Conservation (phyloP, 2,329 filamentous ascomycete species). For the Phialocephala sp. region DNA sequence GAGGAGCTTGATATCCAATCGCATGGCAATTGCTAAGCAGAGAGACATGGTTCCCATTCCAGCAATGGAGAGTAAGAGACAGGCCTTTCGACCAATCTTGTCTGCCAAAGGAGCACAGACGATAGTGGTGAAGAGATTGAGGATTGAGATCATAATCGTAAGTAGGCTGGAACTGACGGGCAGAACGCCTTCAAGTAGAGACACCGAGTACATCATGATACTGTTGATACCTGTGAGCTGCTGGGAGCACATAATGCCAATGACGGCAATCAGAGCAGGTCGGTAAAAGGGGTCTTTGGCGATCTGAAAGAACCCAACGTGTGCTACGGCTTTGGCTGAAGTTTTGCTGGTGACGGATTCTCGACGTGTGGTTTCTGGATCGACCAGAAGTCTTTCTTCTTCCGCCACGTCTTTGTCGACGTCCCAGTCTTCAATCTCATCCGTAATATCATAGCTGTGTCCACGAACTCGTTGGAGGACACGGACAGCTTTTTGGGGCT, state of each 20-base stretch:
- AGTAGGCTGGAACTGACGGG: conserved; percentile 81
- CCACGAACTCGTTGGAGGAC: conserved; percentile 80
- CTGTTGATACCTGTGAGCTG: conserved; percentile 95
- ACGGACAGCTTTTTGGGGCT: conserved; percentile 64
- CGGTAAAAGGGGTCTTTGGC: conserved; percentile 70
- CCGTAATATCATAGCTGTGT: conserved; percentile 67
- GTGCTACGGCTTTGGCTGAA: conserved; percentile 29
- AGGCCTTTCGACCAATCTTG: conserved; percentile 84
- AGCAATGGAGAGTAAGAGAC: conserved; percentile 79
- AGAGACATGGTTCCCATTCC: conserved; percentile 85
- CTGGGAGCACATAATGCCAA: conserved; percentile 91
- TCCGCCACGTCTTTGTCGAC: conserved; percentile 42
- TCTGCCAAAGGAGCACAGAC: conserved; percentile 85
- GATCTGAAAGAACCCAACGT: conserved; percentile 69
- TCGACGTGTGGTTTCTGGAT: conserved; percentile 32
- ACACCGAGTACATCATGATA: conserved; percentile 98
- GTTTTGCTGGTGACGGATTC: conserved; percentile 36
- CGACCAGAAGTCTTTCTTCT: conserved; percentile 38
- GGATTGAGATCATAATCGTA: conserved; percentile 83
- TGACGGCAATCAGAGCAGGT: conserved; percentile 78
- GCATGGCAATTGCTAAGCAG: conserved; percentile 80
- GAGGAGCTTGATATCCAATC: conserved; percentile 71
- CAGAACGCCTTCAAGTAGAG: conserved; percentile 80
- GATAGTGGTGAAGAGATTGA: conserved; percentile 85
- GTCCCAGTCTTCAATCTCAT: conserved; percentile 73